Base-by-base conservation (phyloP, 2,329 filamentous ascomycete species). In the Coniochaeta sp. region DNA sequence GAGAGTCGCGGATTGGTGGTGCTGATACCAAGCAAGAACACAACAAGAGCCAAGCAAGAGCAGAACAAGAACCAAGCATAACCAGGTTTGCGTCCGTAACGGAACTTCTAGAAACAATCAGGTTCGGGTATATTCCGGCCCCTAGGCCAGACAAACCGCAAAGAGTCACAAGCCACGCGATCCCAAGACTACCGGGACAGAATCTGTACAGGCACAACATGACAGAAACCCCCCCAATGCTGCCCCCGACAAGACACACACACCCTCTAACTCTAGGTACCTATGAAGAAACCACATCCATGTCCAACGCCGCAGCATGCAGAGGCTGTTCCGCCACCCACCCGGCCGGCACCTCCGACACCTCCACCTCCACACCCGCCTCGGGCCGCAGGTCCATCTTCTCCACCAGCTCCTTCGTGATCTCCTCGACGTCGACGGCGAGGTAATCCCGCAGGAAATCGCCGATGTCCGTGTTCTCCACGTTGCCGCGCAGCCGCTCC, bases 391-490 rank as follows among this genome's bases (percentile, higher is more conserved):
- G 60, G 60, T 66, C 62, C 69, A 74, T 68, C 75, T 86, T 86
- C 63, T 86, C 75, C 66, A 79, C 82, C 52, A 99, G 76, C 73
- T 95, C 87, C 68, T 85, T 78, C 0, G 93, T 97, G 59, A 98
- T 85, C 34, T 80, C 79, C 1, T 90, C 83, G 1, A 96, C 84
- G 70, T 97, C 88, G 1, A 98, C 84, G 56, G 84, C 83, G 0
- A 99, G 82, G 69, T 95, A 99, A 9, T 86, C 77, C 8, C 85
- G 79, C 61, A 99, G 75, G 72, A 97, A 99, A 52, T 83, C 78
- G 36, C 95, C 95, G 1, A 99, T 82, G 28, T 98, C 92, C 0
- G 88, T 98, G 71, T 99, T 99, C 78, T 99, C 95, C 59, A 96
- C 88, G 72, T 98, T 98, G 8, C 93, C 93, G 3, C 84, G 77